Conservation (phyloP, 2,329 filamentous ascomycete genomes). For the Alternaria arborescens region DNA sequence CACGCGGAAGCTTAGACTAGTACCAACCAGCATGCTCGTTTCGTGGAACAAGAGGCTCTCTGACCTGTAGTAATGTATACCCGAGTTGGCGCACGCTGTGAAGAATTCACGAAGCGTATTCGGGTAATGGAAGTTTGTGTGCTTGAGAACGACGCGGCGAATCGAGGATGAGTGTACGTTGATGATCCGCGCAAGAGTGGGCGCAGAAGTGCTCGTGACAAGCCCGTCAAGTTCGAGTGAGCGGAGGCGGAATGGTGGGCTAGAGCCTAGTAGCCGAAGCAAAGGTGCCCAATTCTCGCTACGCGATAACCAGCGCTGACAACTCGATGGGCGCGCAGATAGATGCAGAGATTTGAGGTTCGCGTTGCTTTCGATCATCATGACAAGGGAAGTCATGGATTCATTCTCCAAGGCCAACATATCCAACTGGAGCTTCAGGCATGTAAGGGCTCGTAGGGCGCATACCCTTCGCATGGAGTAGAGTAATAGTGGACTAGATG, state of each 20-base stretch:
- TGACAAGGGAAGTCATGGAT: not conserved
- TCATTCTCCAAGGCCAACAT: not conserved
- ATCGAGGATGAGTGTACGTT: slow-evolving; percentile 3
- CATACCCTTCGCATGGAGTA: not conserved
- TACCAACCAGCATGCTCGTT: not conserved
- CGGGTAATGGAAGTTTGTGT: slow-evolving; percentile 12
- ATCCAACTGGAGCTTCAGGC: slow-evolving; percentile 12
- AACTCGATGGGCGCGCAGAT: not conserved
- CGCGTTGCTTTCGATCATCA: not conserved
- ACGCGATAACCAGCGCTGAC: not conserved
- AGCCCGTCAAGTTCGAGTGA: slow-evolving; percentile 17
- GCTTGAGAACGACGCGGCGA: slow-evolving; percentile 3
- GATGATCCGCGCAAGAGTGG: slow-evolving; percentile 13
- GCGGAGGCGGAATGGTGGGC: slow-evolving; percentile 11
- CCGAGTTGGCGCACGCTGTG: slow-evolving; percentile 1
- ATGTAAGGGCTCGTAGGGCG: not conserved
- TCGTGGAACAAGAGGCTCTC: not conserved
- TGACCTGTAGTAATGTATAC: slow-evolving; percentile 3
- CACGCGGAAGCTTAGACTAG: not conserved
- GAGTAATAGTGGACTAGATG: not conserved
- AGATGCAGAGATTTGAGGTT: slow-evolving; percentile 4
- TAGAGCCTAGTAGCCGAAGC: not conserved
- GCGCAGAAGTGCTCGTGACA: slow-evolving; percentile 7
- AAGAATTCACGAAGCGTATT: slow-evolving; percentile 16
- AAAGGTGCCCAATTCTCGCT: slow-evolving; percentile 10